Conservation (phyloP, 2,329 filamentous ascomycete genomes). For the Xylaria hypoxylon region DNA sequence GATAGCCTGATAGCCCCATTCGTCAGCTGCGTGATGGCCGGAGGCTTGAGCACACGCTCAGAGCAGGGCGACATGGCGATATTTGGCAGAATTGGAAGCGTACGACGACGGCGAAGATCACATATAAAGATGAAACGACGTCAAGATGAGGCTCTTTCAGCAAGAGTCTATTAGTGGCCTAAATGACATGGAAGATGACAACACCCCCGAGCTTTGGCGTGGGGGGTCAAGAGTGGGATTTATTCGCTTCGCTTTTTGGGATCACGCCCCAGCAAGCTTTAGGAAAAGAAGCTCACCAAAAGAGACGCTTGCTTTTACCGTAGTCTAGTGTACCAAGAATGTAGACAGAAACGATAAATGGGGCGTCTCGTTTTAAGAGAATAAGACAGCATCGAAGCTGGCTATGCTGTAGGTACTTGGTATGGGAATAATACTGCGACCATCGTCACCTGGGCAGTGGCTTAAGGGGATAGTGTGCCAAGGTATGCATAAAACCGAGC, state of each 20-base stretch:
- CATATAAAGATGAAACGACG: constrained; percentile 46
- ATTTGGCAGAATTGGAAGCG: constrained; percentile 39
- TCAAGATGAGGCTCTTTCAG: constrained; percentile 51
- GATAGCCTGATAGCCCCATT: constrained; percentile 35
- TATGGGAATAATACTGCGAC: neutral
- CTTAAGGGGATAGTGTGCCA: neutral
- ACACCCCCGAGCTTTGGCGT: constrained; percentile 46
- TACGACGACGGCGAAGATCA: constrained; percentile 37
- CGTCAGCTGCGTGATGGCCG: constrained; percentile 33
- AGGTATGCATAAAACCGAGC: neutral
- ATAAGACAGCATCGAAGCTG: neutral
- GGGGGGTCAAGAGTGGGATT: constrained; percentile 50
- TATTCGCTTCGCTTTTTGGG: constrained; percentile 36
- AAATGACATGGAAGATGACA: constrained; percentile 50
- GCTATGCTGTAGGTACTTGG: no score
- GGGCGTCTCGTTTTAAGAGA: constrained; percentile 10
- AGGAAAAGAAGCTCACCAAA: constrained; percentile 22
- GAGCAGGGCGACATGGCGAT: constrained; percentile 28
- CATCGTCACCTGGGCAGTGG: neutral
- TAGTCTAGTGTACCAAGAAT: no score
- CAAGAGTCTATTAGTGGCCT: constrained; percentile 50
- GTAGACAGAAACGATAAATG: neutral
- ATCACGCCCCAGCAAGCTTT: constrained; percentile 7
- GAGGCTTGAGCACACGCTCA: constrained; percentile 30
- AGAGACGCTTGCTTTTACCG: neutral